These are phyloP conservation scores for Ophiostoma piceae DNA, from an alignment of 2,329 filamentous ascomycete genomes.

Conservation along the genomic window DNA sequence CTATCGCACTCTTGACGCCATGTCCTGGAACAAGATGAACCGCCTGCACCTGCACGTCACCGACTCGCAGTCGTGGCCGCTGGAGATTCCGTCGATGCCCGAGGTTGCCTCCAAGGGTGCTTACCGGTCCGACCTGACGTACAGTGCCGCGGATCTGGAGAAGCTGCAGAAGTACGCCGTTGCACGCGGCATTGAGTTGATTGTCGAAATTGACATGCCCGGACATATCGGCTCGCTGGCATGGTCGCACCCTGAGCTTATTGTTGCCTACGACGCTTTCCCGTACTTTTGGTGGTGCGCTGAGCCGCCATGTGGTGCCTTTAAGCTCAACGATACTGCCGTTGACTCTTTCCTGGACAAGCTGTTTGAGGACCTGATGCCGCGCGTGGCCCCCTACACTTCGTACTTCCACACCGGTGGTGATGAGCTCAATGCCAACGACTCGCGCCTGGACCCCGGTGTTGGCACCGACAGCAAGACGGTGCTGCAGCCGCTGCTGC, in stretches of 20 bases:
- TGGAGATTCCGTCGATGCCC: constrained; percentile 72
- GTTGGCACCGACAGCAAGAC: constrained; percentile 60
- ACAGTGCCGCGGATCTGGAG: constrained; percentile 59
- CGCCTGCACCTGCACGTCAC: constrained; percentile 75
- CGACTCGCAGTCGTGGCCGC: constrained; percentile 79
- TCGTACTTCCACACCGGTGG: constrained; percentile 81
- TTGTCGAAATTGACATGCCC: constrained; percentile 75
- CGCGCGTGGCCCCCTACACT: constrained; percentile 62
- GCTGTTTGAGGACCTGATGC: constrained; percentile 70
- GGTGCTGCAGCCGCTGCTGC: constrained; percentile 68
- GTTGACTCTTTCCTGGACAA: constrained; percentile 68
- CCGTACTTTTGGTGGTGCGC: constrained; percentile 57
- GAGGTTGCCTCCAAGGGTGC: constrained; percentile 67
- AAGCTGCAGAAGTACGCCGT: constrained; percentile 66
- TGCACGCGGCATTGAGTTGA: constrained; percentile 62
- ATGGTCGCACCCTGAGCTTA: constrained; percentile 63
- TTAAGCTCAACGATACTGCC: constrained; percentile 68
- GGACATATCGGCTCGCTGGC: constrained; percentile 68
- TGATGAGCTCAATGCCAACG: constrained; percentile 76
- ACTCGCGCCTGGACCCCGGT: constrained; percentile 67
- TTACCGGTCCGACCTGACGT: constrained; percentile 62
- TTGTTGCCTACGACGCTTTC: constrained; percentile 56
- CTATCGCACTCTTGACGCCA: constrained; percentile 67
- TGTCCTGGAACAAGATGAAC: constrained; percentile 78
- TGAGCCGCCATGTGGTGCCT: constrained; percentile 61